Evolutionary conservation across 371 early-diverging fungal genomes (phyloP).

Genomic region (Mortierella sp.): DNA sequence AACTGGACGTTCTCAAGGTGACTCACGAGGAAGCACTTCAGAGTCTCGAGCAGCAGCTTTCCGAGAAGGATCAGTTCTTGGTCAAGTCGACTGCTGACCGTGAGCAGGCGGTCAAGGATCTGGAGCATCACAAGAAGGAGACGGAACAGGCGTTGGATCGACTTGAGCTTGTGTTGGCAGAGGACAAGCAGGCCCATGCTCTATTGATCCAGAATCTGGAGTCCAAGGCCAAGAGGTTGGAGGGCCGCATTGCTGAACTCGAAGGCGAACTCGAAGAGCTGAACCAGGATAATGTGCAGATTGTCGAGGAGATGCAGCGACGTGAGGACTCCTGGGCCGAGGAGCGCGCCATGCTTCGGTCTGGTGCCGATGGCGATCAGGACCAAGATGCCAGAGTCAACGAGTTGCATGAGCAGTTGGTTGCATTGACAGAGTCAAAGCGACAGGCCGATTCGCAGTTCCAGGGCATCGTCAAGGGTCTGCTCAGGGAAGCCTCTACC

Average conservation of each 20-base stretch:
- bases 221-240: conserved; percentile 31
- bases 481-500: conserved; percentile 40
- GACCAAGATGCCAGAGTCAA: conserved; percentile 26
- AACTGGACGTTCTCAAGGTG: background rate
- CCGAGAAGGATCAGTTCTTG: conserved; percentile 21
- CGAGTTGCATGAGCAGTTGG: conserved; percentile 51
- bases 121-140: conserved; percentile 47
- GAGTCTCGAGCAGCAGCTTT: background rate
- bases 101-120: conserved; percentile 35
- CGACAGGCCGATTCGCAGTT: conserved; percentile 54
- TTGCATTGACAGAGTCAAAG: conserved; percentile 40
- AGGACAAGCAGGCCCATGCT: conserved; percentile 37
- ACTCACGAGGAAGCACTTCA: conserved; percentile 9
- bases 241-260: conserved; percentile 21
- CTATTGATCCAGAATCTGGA: conserved; percentile 36
- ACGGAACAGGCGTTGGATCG: conserved; percentile 46
- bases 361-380: conserved; percentile 9
- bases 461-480: conserved; percentile 57
- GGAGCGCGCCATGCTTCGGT: conserved; percentile 30
- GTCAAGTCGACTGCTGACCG: conserved; percentile 18
- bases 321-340: conserved; percentile 49
- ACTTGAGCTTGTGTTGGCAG: conserved; percentile 38
- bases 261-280: conserved; percentile 37
- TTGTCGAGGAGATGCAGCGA: conserved; percentile 55
- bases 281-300: conserved; percentile 52